Evolutionary conservation across 768 basidiomycete species (phyloP).

Genomic region (Xanthoconium purpureum): DNA sequence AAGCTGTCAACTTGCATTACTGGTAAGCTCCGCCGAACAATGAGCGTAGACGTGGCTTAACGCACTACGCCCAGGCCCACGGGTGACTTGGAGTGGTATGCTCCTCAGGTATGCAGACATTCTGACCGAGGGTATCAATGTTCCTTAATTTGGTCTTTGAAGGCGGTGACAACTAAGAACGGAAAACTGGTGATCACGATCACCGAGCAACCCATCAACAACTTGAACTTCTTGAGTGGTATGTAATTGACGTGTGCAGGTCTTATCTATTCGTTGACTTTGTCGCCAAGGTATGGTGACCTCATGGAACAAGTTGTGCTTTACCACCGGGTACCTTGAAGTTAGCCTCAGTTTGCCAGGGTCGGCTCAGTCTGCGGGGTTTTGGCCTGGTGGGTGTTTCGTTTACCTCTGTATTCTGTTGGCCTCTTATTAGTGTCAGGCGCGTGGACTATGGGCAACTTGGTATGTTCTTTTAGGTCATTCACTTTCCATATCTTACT

Average conservation of each 20-base stretch:
- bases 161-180: constrained; percentile 68
- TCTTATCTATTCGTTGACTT: constrained; percentile 7
- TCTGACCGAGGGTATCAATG: background rate
- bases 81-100: constrained; percentile 83
- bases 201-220: constrained; percentile 62
- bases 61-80: constrained; percentile 46
- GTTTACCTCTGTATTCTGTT: background rate
- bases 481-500: constrained; percentile 9
- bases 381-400: constrained; percentile 77
- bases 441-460: constrained; percentile 77
- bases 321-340: constrained; percentile 90
- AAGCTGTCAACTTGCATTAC: constrained; percentile 84
- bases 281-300: constrained; percentile 58
- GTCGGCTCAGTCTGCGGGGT: constrained; percentile 53
- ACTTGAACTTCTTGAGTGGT: constrained; percentile 84
- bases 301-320: constrained; percentile 94
- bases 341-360: constrained; percentile 77
- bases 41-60: background rate
- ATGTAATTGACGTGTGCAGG: constrained; percentile 24
- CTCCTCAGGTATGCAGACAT: constrained; percentile 50
- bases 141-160: constrained; percentile 1
- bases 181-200: constrained; percentile 84
- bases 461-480: constrained; percentile 25
- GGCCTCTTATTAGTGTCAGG: constrained; percentile 31
- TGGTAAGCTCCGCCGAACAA: constrained; percentile 42